Evolutionary conservation across 768 basidiomycete genomes (phyloP), one percentile per base, ranked within the genome.

Genomic region (Saitozyma sp.): DNA sequence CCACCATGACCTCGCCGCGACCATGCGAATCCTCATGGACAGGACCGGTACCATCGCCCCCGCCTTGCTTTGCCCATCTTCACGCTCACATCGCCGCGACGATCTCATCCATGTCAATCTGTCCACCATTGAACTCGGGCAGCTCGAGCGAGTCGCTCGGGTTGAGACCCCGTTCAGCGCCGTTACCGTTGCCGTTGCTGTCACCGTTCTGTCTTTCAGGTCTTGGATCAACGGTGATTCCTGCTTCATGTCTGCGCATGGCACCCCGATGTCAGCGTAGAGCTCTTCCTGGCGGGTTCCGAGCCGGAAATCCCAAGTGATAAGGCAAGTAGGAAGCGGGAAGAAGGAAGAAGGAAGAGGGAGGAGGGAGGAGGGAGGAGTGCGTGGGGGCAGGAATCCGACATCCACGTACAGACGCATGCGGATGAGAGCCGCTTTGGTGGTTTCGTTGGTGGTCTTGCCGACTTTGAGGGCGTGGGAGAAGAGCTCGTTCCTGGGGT

Each of bases 401-500:
- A 19, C 20, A 1, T 40, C 7, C 9, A 82, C 90, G 75, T 67
- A 93, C 92, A 95, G 76, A 66, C 85, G 83, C 88, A 94, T 89
- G 29, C 91, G 84, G 58, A 92, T 79, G n/a, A 92, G 78, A 17
- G 92, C 80, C 77, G 91, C 91, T 63, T 87, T 82, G 66, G 92
- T 92, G 42, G 87, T 83, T 10, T 84, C 81, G 71, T 89, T 86
- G 59, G 90, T 90, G 17, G 88, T 86, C 38, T 82, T 81, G 3
- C 89, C 92, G 0, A 86, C 84, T 77, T 87, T 85, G 69, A 93
- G 84, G 6, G 92, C 88, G 1, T 86, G 84, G 8, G 85, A 84
- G 70, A 89, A 95, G 53, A 94, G 80, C 61, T 88, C 88, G 1
- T 85, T 85, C 6, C 94, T 85, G 63, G 87, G 87, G 73, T 94